phyloP scores from a whole-genome alignment of 192 early-diverging fungal genomes.

The Thamnidium elegans region DNA sequence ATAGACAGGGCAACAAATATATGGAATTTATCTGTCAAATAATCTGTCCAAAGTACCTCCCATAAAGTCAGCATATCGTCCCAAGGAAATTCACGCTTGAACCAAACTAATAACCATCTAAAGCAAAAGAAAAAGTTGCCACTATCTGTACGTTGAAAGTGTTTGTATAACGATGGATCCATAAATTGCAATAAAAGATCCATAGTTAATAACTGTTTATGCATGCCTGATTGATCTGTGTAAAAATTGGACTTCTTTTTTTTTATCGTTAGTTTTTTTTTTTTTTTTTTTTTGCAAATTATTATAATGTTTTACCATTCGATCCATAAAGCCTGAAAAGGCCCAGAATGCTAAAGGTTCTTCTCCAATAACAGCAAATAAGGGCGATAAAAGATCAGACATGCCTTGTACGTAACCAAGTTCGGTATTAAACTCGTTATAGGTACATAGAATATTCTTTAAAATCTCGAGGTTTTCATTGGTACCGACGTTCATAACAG shows the following conservation, averaged over 20 bases:
- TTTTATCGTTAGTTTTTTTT: background rate
- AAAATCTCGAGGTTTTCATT: conserved; percentile 83
- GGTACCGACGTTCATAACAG: conserved; percentile 49
- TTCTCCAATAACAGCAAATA: conserved; percentile 84
- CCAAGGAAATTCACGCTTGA: conserved; percentile 96
- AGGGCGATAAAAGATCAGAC: conserved; percentile 89
- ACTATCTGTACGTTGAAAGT: conserved; percentile 78
- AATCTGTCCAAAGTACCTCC: conserved; percentile 84
- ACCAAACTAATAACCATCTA: conserved; percentile 95
- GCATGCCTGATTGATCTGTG: conserved; percentile 94
- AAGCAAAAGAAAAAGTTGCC: conserved; percentile 97
- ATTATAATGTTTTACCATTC: conserved; percentile 53
- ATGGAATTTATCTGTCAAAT: conserved; percentile 76
- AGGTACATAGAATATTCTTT: conserved; percentile 90
- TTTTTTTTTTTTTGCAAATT: background rate
- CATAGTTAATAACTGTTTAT: conserved; percentile 77
- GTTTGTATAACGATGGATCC: conserved; percentile 80
- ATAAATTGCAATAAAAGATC: conserved; percentile 83
- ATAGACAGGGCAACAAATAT: conserved; percentile 96
- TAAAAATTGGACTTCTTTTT: conserved; percentile 80
- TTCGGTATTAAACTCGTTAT: conserved; percentile 82
- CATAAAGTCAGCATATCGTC: conserved; percentile 79
- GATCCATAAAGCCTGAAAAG: conserved; percentile 87
- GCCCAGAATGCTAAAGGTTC: conserved; percentile 94
- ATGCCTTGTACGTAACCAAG: conserved; percentile 97